Conservation (phyloP, 2,329 filamentous ascomycete genomes). For the Fusarium metavorans region DNA sequence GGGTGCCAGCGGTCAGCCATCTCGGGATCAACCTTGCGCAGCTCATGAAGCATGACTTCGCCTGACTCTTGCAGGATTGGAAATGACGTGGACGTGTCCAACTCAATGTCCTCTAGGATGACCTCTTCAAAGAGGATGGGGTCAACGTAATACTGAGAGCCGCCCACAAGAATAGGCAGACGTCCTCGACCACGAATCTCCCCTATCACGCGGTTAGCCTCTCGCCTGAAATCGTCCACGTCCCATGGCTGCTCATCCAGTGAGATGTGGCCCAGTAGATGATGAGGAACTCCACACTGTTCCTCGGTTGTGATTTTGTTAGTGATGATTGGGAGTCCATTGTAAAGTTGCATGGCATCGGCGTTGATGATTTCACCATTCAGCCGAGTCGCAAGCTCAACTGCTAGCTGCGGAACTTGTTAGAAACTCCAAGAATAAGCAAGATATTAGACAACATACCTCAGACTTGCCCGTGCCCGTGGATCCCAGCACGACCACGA, state of each 20-base stretch:
- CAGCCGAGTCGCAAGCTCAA: conserved; percentile 85
- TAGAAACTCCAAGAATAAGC: not conserved
- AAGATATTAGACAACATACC: conserved; percentile 61
- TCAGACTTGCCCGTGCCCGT: conserved; percentile 96
- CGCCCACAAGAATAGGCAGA: conserved; percentile 90
- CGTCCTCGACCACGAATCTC: conserved; percentile 84
- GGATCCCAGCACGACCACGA: conserved; percentile 87
- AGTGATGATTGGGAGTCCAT: conserved; percentile 91
- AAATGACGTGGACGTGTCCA: conserved; percentile 58
- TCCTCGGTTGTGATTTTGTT: conserved; percentile 88
- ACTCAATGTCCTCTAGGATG: conserved; percentile 57
- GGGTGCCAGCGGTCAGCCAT: conserved; percentile 97
- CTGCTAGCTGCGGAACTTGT: conserved; percentile 74
- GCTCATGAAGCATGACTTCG: conserved; percentile 76
- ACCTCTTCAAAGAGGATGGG: conserved; percentile 83
- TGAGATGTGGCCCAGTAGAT: conserved; percentile 84
- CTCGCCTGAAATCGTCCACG: conserved; percentile 80
- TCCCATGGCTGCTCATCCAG: conserved; percentile 85
- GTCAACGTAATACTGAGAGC: conserved; percentile 96
- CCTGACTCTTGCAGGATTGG: conserved; percentile 80
- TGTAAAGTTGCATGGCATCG: conserved; percentile 98
- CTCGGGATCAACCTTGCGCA: conserved; percentile 84
- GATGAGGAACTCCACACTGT: conserved; percentile 84
- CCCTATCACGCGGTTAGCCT: conserved; percentile 75
- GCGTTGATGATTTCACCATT: conserved; percentile 97